Base-by-base conservation (phyloP, 495 filamentous ascomycete species). In the Lasiosphaeris hirsuta region DNA sequence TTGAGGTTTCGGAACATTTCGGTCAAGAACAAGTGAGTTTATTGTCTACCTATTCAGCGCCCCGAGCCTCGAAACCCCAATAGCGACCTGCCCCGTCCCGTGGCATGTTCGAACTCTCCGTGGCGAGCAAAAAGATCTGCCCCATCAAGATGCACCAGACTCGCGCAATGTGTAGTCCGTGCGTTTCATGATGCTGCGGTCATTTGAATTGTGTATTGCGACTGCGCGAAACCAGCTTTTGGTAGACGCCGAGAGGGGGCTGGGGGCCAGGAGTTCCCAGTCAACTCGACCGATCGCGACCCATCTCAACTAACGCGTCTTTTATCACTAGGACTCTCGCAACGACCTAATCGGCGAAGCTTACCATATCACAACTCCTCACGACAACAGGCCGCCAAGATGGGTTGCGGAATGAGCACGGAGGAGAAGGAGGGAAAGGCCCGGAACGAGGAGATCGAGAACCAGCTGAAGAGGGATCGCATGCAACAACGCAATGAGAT, bases 361-460 rank as follows among this genome's bases (percentile, higher is more conserved):
- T 39, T 40, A 49, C 56, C 50, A 38, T 56, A 57, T 59, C 53
- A 56, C 62, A 57, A 42, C 56, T 45, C 51, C 51, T 42, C 7
- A 56, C 48, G 34, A 55, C 58, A 33, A 60, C 56, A 56, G 63
- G 51, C 51, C 72, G 82, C 69, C 89, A 90, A 83, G 63, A 98
- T 98, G 94, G 94, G 94, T 86, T 98, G 94, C 75, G 92, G 92
- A 75, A 96, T 96, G 92, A 97, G 95, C 69, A 96, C 95, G 66
- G 94, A 97, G 83, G 94, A 97, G 79, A 97, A 96, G 90, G 94
- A 98, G 90, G 95, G 94, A 77, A 97, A 96, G 89, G 86, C 89
- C 75, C 85, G 92, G 66, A 97, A 98, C 75, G 94, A 97, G 81
- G 92, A 96, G 86, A 98, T 98, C 70, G 94, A 98, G 77, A 97